phyloP scores from a whole-genome alignment of 352 stramenopile genomes.

The Pythium graminicola region DNA sequence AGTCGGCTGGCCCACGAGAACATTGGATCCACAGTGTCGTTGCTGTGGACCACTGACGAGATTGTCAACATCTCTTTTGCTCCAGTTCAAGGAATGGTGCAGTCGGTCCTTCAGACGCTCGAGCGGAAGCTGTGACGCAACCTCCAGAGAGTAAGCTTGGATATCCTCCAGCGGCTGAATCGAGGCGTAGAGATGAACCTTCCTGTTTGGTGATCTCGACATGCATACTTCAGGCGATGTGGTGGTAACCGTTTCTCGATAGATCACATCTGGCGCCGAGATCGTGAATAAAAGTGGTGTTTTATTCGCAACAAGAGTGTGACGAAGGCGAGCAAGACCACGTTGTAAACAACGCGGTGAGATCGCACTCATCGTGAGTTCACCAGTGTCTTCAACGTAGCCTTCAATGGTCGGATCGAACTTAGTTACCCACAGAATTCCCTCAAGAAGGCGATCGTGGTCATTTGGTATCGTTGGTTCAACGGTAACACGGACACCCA shows the following conservation, averaged over 20 bases:
- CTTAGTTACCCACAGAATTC: background rate
- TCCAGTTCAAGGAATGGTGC: background rate
- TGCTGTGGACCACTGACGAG: background rate
- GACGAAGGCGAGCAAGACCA: background rate
- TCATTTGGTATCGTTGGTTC: background rate
- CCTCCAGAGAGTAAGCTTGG: background rate
- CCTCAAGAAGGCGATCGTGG: background rate
- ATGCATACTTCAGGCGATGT: background rate
- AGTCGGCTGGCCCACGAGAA: background rate
- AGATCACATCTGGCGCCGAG: background rate
- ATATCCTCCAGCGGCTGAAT: background rate
- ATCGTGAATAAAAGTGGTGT: no score
- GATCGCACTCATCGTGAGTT: background rate
- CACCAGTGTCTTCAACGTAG: background rate
- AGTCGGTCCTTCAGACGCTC: background rate
- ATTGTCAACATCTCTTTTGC: background rate
- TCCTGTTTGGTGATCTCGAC: conserved; percentile 5
- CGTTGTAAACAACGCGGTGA: background rate
- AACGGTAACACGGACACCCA: background rate
- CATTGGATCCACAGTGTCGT: background rate
- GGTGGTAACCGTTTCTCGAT: conserved; percentile 3
- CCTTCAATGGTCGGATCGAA: background rate
- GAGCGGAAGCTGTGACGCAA: background rate
- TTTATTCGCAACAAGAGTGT: background rate
- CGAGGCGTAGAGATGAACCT: background rate